Conservation (phyloP, 2,329 filamentous ascomycete species). For the Tolypocladium guangdongense region DNA sequence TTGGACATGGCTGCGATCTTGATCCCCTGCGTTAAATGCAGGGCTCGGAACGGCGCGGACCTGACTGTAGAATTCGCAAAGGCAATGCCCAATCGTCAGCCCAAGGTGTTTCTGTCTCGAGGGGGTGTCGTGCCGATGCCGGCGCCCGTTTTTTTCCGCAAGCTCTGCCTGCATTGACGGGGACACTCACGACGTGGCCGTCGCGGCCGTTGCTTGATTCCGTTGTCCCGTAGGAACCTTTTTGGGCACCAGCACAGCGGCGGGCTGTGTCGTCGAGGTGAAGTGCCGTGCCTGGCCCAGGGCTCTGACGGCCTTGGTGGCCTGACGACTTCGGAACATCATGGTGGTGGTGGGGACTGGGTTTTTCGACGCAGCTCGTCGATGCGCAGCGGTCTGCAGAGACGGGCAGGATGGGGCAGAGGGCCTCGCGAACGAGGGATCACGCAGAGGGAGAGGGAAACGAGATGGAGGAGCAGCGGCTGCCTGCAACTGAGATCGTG, state of each 20-base stretch:
- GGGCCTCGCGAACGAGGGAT: background rate
- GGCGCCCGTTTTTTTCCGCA: background rate
- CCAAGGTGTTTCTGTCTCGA: background rate
- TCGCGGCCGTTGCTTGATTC: constrained; percentile 38
- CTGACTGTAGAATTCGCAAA: constrained; percentile 13
- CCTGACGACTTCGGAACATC: constrained; percentile 40
- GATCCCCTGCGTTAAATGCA: constrained; percentile 41
- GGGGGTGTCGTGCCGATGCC: constrained; percentile 4
- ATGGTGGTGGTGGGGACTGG: constrained; percentile 9
- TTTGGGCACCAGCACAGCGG: constrained; percentile 24
- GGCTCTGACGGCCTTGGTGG: constrained; percentile 34
- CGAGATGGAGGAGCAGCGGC: background rate
- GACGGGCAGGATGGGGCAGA: background rate
- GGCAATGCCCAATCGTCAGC: background rate
- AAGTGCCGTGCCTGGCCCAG: constrained; percentile 28
- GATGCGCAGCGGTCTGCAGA: background rate
- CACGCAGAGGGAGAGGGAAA: too few relatives aligned
- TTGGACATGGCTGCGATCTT: constrained; percentile 51
- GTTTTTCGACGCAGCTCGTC: background rate
- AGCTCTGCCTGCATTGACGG: background rate
- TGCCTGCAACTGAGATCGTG: background rate
- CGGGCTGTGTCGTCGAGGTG: constrained; percentile 26
- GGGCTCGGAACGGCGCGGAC: constrained; percentile 51
- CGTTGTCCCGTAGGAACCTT: constrained; percentile 31
- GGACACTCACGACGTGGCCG: constrained; percentile 37